Base-by-base conservation (phyloP, 306 rosid species). In the Acacia melanoxylon region DNA sequence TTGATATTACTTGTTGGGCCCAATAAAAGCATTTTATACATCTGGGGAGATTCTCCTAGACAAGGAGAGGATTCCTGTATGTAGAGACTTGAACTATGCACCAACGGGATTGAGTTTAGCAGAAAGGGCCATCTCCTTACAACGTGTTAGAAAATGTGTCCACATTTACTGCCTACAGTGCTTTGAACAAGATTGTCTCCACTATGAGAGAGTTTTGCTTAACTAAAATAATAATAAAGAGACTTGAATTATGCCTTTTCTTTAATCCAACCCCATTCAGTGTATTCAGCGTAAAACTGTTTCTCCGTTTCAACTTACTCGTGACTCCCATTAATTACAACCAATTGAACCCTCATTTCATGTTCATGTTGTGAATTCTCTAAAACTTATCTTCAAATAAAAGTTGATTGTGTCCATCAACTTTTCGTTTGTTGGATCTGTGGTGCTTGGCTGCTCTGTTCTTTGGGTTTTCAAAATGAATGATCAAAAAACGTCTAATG, bases 181-280 rank as follows among this genome's bases (percentile, higher is more conserved):
- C 35, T 2, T 31, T 31, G 4, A 31, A 31, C 4, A 31, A 0
- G 35, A 31, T 31, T 31, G 4, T 3, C 35, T 31, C 35, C 35
- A 2, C 2, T 31, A 31, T 0, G 1, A 31, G 35, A 31, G 2
- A 31, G 4, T 0, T 31, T 4, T 0, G 4, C 4, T 31, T 31
- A 31, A 31, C 35, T 4, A 31, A 31, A 31, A 2, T 2, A 2
- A 2, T 0, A 31, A 31, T 0, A 31, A 31, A 3, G 35, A 31
- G 35, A 48, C 52, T 15, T 48, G 54, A 48, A 14, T 48, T 48
- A 4, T 17, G 19, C 62, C 25, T 54, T 20, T 54, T 54, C 25
- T 54, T 7, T 51, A 6, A 54, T 54, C 62, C 22, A 54, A 20
- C 25, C 20, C 25, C 25, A 4, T 20, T 54, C 25, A 54, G 20